Evolutionary conservation across 768 basidiomycete genomes (phyloP).

Genomic region (Chalciporus pseudorubinellus): DNA sequence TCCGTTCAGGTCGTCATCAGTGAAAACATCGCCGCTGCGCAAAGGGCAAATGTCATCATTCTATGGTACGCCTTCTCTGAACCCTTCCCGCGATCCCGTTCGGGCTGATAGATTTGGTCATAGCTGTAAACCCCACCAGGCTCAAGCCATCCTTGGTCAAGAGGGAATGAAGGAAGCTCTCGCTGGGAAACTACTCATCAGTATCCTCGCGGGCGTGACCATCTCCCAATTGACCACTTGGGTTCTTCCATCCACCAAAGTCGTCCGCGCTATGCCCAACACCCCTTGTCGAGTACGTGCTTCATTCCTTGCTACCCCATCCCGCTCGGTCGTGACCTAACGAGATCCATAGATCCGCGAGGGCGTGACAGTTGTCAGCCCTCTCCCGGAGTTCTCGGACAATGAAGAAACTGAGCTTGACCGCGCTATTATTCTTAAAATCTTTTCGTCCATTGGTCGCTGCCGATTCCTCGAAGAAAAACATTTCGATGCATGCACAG

Average conservation of each 20-base stretch:
- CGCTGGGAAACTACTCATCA: constrained; percentile 88
- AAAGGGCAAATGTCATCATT: constrained; percentile 78
- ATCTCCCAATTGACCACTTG: constrained; percentile 73
- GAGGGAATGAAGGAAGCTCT: constrained; percentile 80
- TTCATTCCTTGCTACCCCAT: not conserved
- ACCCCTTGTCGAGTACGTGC: constrained; percentile 85
- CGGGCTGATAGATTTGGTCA: not conserved
- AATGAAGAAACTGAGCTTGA: constrained; percentile 52
- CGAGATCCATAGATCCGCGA: constrained; percentile 76
- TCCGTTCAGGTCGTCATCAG: constrained; percentile 69
- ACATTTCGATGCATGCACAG: constrained; percentile 98
- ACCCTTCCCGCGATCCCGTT: not conserved
- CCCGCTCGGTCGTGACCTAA: not conserved
- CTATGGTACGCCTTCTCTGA: constrained; percentile 61
- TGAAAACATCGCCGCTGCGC: constrained; percentile 69
- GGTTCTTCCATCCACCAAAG: constrained; percentile 75
- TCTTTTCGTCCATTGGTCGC: constrained; percentile 96
- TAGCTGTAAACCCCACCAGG: constrained; percentile 95
- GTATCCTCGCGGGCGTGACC: constrained; percentile 96
- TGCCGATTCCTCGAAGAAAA: constrained; percentile 97
- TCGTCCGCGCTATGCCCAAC: constrained; percentile 98
- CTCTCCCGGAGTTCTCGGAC: constrained; percentile 47
- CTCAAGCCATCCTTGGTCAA: constrained; percentile 67
- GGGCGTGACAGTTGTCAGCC: constrained; percentile 95
- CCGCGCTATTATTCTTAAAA: constrained; percentile 75